Evolutionary conservation across 805 yeast species (phyloP).

Genomic region (Kuraishia ogatae): DNA sequence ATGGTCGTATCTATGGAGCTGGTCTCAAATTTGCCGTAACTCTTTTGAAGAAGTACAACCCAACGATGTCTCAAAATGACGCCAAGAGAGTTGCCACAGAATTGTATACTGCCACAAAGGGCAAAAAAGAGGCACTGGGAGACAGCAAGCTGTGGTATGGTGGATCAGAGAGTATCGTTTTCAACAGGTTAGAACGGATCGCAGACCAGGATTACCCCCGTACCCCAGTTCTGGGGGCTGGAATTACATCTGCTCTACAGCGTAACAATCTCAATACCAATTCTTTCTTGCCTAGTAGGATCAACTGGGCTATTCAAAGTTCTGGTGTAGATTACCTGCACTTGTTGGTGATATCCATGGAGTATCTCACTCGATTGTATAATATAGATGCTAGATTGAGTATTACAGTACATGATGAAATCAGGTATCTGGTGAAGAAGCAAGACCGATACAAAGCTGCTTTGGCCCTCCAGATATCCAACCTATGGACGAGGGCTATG

Average conservation of each 20-base stretch:
- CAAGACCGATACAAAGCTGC: conserved; percentile 73
- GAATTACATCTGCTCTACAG: conserved; percentile 79
- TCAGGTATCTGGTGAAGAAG: conserved; percentile 69
- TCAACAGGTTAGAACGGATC: conserved; percentile 79
- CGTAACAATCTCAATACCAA: conserved; percentile 54
- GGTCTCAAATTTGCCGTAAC: conserved; percentile 86
- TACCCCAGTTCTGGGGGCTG: conserved; percentile 91
- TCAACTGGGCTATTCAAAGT: conserved; percentile 97
- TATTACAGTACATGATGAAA: conserved; percentile 92
- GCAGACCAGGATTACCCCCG: conserved; percentile 75
- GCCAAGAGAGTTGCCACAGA: conserved; percentile 57
- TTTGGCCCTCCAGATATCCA: conserved; percentile 77
- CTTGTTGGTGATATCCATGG: conserved; percentile 77
- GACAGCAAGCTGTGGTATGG: conserved; percentile 53
- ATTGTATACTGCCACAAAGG: conserved; percentile 80
- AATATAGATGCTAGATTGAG: conserved; percentile 66
- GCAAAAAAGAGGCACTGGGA: conserved; percentile 29
- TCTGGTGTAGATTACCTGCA: conserved; percentile 97
- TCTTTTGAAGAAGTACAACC: conserved; percentile 77
- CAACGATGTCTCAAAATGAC: conserved; percentile 53
- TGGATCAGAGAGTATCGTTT: conserved; percentile 89
- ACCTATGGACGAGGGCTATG: conserved; percentile 94
- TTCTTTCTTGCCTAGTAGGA: conserved; percentile 77
- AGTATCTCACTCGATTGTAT: conserved; percentile 60
- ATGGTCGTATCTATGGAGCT: conserved; percentile 97